These are phyloP conservation scores for Ilyonectria robusta DNA, from an alignment of 2,329 filamentous ascomycete species.

Conservation along the genomic window DNA sequence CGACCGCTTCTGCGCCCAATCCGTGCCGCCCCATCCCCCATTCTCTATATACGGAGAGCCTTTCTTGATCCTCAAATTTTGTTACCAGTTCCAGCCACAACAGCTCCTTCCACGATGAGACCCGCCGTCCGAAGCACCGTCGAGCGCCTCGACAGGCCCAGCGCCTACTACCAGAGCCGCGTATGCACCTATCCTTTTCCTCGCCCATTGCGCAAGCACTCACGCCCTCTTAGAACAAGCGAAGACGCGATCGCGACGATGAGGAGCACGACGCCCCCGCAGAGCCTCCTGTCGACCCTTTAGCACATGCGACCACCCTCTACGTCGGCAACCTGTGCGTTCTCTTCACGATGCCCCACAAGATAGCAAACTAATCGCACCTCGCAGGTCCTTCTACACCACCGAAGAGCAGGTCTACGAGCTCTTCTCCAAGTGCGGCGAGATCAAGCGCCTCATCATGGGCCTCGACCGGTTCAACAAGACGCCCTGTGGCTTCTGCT, in stretches of 20 bases:
- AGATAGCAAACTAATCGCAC: slow-evolving; percentile 19
- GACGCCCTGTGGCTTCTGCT: slow-evolving; percentile 99
- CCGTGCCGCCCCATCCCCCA: background rate
- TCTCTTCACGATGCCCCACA: slow-evolving; percentile 6
- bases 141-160: slow-evolving; percentile 92
- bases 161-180: slow-evolving; percentile 90
- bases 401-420: slow-evolving; percentile 99
- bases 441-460: slow-evolving; percentile 99
- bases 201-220: slow-evolving; percentile 1
- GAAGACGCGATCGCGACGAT: slow-evolving; percentile 74
- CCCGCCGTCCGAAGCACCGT: slow-evolving; percentile 77
- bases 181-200: slow-evolving; percentile 63
- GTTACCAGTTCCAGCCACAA: background rate
- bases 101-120: slow-evolving; percentile 57
- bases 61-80: background rate
- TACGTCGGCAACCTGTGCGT: slow-evolving; percentile 94
- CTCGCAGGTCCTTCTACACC: slow-evolving; percentile 89
- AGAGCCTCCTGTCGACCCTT: slow-evolving; percentile 74
- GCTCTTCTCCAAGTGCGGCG: slow-evolving; percentile 94
- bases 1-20: background rate
- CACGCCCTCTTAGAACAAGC: slow-evolving; percentile 73
- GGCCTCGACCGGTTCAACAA: slow-evolving; percentile 97
- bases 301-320: slow-evolving; percentile 91
- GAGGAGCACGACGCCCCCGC: slow-evolving; percentile 60
- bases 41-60: background rate